phyloP scores from a whole-genome alignment of 345 rosid species.

The Trapa bicornis region DNA sequence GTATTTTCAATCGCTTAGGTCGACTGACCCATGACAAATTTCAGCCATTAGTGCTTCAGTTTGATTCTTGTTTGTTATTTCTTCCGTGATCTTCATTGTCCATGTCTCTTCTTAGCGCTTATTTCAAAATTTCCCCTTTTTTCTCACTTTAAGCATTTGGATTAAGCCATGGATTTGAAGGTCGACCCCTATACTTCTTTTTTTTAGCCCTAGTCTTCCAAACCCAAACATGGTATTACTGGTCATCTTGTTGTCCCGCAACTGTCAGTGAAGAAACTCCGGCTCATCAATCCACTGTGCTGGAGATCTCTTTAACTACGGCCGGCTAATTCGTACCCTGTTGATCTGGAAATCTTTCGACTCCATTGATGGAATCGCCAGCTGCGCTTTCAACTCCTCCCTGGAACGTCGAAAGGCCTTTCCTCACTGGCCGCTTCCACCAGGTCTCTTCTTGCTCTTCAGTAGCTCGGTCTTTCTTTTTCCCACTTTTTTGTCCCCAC shows the following conservation, averaged over 20 bases:
- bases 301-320: background rate
- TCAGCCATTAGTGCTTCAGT: too few species aligned
- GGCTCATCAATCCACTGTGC: background rate
- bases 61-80: too few species aligned
- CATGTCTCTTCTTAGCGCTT: too few species aligned
- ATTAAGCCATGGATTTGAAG: too few species aligned
- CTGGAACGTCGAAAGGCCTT: constrained; percentile 84
- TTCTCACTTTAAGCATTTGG: too few species aligned
- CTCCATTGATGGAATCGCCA: constrained; percentile 4
- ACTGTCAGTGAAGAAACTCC: background rate
- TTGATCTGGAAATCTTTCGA: background rate
- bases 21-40: too few species aligned
- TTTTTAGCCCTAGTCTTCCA: too few species aligned
- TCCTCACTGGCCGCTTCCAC: constrained; percentile 83
- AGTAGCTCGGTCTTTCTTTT: background rate
- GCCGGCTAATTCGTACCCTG: background rate
- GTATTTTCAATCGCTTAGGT: too few species aligned
- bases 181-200: too few species aligned
- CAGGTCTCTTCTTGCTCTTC: constrained; percentile 24
- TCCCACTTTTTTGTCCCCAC: background rate
- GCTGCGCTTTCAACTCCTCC: constrained; percentile 72
- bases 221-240: background rate
- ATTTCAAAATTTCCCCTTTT: too few species aligned
- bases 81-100: too few species aligned
- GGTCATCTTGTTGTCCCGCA: background rate